Base-by-base conservation (phyloP, 106 monocot genomes). In the Dendrobium huoshanense region DNA sequence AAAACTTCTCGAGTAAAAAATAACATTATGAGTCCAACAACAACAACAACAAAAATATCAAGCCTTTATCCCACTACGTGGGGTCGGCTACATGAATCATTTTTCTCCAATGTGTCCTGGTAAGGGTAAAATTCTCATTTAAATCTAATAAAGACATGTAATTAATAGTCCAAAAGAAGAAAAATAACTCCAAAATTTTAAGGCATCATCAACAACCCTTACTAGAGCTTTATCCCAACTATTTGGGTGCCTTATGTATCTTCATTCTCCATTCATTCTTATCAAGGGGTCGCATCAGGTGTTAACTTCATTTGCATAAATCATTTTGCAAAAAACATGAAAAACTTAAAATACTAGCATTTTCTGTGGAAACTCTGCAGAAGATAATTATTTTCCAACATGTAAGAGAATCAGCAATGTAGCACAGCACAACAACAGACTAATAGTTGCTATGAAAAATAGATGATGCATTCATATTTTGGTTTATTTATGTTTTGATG, bases 291-390 rank as follows among this genome's bases (percentile, higher is more conserved):
- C 0, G 58, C 20, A 58, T 58, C 9, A 58, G 54, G 16, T 65
- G 22, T 65, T 65, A 65, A 6, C 18, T 65, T 6, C 5, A 65
- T 33, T 73, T 42, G 20, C 41, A 4, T 40, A 41, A 42, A 4
- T 19, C 41, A 41, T 41, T 25, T 68, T 6, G 5, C 5, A 19
- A 42, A 40, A 41, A 73, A 42, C 4, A 15, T 18, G 1, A 16
- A 73, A 73, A 73, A 8, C 31, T 73, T 41, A 18, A 73, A 37
- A 73, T 40, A 73, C 5, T 41, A 73, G 41, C 73, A 73, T 73
- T 42, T 73, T 73, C 41, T 19, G 17, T 7, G 17, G 15, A 19
- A 73, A 73, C 16, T 73, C 17, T 19, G 40, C 37, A 73, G 15
- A 73, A 73, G 7, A 73, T 73, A 19, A 73, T 41, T 42, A 40